phyloP scores from a whole-genome alignment of 2,329 filamentous ascomycete species.

The Nemania abortiva region DNA sequence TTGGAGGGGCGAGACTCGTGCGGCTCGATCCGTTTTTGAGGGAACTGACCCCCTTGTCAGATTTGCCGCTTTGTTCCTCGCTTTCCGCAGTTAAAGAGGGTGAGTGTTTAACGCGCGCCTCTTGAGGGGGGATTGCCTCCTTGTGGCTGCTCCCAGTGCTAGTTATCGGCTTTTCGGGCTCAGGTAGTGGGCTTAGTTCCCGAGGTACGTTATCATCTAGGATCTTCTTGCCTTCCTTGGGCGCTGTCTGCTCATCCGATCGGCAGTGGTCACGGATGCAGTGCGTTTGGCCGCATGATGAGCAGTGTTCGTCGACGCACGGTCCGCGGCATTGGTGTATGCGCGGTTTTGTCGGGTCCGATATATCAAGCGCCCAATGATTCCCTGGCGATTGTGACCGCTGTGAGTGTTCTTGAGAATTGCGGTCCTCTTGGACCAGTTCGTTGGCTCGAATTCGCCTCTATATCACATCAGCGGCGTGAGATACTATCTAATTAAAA shows the following conservation, averaged over 20 bases:
- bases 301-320: neutral
- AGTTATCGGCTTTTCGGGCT: neutral
- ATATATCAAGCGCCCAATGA: neutral
- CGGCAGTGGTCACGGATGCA: neutral
- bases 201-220: neutral
- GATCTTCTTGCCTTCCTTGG: neutral
- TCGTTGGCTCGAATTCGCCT: neutral
- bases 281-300: neutral
- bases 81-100: neutral
- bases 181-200: neutral
- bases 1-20: neutral
- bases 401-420: neutral
- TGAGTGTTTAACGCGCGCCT: neutral
- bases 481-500: neutral
- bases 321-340: neutral
- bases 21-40: neutral
- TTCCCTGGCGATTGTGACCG: neutral
- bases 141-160: neutral
- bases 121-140: neutral
- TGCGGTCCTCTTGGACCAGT: neutral
- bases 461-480: conserved; percentile 15
- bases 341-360: conserved; percentile 6
- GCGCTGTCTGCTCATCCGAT: neutral
- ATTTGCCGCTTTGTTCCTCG: conserved; percentile 4
- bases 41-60: neutral